Evolutionary conservation across 2,329 filamentous ascomycete species (phyloP).

Genomic region (Neopestalotiopsis clavispora): DNA sequence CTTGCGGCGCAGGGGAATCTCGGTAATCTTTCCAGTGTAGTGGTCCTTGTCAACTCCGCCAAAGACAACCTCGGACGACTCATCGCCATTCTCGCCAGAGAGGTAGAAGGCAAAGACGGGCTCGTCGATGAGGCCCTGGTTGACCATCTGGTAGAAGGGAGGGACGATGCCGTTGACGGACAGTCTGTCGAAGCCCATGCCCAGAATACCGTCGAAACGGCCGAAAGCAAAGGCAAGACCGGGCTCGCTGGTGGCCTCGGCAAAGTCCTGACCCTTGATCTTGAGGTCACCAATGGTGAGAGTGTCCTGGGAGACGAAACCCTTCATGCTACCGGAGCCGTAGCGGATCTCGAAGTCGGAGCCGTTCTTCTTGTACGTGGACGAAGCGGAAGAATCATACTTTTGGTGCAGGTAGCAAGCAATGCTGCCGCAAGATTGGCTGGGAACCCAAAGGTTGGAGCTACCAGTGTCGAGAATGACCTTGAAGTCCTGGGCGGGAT

Average conservation of each 20-base stretch:
- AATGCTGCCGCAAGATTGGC: constrained; percentile 87
- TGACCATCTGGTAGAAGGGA: constrained; percentile 94
- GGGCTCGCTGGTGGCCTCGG: constrained; percentile 93
- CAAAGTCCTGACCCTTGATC: constrained; percentile 91
- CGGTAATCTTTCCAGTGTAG: constrained; percentile 84
- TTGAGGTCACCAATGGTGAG: constrained; percentile 87
- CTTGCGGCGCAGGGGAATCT: constrained; percentile 95
- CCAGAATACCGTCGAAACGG: constrained; percentile 94
- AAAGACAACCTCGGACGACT: constrained; percentile 86
- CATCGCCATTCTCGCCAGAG: constrained; percentile 69
- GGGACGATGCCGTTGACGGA: constrained; percentile 96
- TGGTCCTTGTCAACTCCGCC: constrained; percentile 85
- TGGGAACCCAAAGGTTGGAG: constrained; percentile 99
- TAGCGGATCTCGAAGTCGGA: constrained; percentile 92
- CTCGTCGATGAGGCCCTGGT: constrained; percentile 89
- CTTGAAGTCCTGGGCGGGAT: constrained; percentile 94
- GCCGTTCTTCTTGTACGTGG: constrained; percentile 92
- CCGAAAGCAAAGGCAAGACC: constrained; percentile 98
- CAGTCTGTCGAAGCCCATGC: constrained; percentile 92
- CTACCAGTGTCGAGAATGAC: constrained; percentile 97
- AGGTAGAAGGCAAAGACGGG: constrained; percentile 98
- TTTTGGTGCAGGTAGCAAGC: constrained; percentile 97
- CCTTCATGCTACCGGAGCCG: constrained; percentile 91
- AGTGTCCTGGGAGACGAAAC: constrained; percentile 89
- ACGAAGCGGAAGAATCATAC: constrained; percentile 91